Evolutionary conservation across 148 eudicot species (phyloP), one percentile per base, ranked within the genome.

Genomic region (Limonium bicolor): DNA sequence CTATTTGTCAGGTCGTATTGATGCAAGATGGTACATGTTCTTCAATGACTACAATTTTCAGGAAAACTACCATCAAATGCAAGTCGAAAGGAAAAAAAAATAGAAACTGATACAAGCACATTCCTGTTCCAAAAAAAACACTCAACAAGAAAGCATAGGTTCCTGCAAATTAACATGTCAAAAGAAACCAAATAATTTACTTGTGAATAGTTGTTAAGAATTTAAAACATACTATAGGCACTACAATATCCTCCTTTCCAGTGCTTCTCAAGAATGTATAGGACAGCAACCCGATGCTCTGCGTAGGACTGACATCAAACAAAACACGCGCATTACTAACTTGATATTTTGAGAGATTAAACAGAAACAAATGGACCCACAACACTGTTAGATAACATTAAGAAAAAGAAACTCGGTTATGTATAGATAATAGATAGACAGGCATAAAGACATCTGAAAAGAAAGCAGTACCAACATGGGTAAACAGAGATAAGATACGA

Each of bases 201-300:
- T 20, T 30, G 15, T 7, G 30, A 5, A 43, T 0, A 9, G 19
- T 2, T 32, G 13, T 22, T 33, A 6, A 40, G 21, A 5, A 41
- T 7, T 33, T 20, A 12, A 28, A 49, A 57, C 30, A 69, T 74
- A 88, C 97, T 80, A 81, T 90, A 54, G 99, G 99, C 63, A 90
- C 99, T 6, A 90, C 88, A 36, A 85, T 90, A 60, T 90, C 99
- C 72, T 84, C 95, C 63, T 84, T 90, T 48, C 84, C 82, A 12
- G 99, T 90, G 61, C 74, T 62, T 64, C 67, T 70, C 76, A 90
- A 69, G 63, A 90, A 90, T 23, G 95, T 80, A 64, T 80, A 90
- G 10, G 99, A 85, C 55, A 90, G 53, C 73, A 90, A 59, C 22
- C 99, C 99, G 58, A 90, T 73, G 61, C 88, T 80, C 51, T 80